Conservation (phyloP, 495 filamentous ascomycete species). For the Hypomontagnella submonticulosa region DNA sequence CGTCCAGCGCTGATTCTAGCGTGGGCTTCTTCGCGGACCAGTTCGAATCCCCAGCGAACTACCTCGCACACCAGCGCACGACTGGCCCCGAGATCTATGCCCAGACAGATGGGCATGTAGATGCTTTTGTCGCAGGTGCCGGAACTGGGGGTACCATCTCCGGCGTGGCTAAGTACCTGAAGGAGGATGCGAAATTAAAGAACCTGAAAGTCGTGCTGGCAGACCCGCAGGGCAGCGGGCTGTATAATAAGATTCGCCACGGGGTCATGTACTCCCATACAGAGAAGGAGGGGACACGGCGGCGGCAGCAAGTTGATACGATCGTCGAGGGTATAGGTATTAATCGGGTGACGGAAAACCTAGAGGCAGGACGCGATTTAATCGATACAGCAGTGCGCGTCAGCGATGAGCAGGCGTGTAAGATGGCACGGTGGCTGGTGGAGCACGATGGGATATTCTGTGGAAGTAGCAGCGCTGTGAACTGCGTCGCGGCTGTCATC, state of each 20-base stretch:
- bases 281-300: constrained; percentile 88
- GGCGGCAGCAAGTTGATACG: constrained; percentile 91
- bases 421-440: constrained; percentile 94
- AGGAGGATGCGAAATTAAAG: constrained; percentile 60
- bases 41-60: constrained; percentile 92
- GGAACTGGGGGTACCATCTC: constrained; percentile 95
- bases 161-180: constrained; percentile 84
- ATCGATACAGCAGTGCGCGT: constrained; percentile 92
- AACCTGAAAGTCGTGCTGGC: constrained; percentile 81
- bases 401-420: constrained; percentile 88
- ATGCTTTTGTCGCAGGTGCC: constrained; percentile 95
- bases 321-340: constrained; percentile 97
- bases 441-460: constrained; percentile 96
- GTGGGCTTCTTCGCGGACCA: constrained; percentile 94
- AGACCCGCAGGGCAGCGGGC: constrained; percentile 92
- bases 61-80: constrained; percentile 78
- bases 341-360: constrained; percentile 90
- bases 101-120: constrained; percentile 79
- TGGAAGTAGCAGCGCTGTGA: constrained; percentile 93
- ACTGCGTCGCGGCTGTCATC: constrained; percentile 90
- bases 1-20: constrained; percentile 53
- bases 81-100: constrained; percentile 90
- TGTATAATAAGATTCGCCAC: constrained; percentile 89
- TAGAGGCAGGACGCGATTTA: constrained; percentile 83
- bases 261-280: constrained; percentile 95